phyloP scores from a whole-genome alignment of 108 stramenopile genomes.

The Licmophora abbreviata region DNA sequence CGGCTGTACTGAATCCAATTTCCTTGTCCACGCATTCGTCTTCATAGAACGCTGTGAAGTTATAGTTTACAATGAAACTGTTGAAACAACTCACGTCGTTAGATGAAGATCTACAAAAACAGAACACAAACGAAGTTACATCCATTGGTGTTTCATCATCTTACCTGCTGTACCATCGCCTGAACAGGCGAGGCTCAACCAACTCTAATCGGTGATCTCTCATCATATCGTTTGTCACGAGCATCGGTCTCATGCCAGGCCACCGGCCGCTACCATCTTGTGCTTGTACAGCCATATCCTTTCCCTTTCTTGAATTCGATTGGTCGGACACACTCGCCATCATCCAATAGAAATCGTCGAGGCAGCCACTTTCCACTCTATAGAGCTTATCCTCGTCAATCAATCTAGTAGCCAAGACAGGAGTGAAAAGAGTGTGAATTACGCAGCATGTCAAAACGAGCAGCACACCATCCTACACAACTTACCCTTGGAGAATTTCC shows the following conservation, averaged over 20 bases:
- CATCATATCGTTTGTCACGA: conserved; percentile 83
- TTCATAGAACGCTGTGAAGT: conserved; percentile 62
- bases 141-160: too few relatives aligned
- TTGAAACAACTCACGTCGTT: too few relatives aligned
- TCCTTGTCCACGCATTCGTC: conserved; percentile 51
- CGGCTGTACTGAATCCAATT: conserved; percentile 63
- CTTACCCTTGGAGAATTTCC: too few relatives aligned
- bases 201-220: conserved; percentile 76
- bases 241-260: conserved; percentile 71
- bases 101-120: too few relatives aligned
- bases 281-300: conserved; percentile 44
- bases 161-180: conserved; percentile 74
- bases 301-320: conserved; percentile 27
- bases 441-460: too few relatives aligned
- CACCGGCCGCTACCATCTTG: conserved; percentile 47
- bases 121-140: too few relatives aligned
- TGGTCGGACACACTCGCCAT: conserved; percentile 67
- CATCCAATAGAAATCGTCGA: conserved; percentile 89
- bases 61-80: conserved; percentile 73
- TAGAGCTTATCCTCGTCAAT: conserved; percentile 21
- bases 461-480: too few relatives aligned
- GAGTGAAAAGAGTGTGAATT: not conserved
- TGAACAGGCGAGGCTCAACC: conserved; percentile 69
- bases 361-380: conserved; percentile 49
- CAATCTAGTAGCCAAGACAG: not conserved